phyloP scores from a whole-genome alignment of 177 flowering plant genomes.

The Tripterygium wilfordii region DNA sequence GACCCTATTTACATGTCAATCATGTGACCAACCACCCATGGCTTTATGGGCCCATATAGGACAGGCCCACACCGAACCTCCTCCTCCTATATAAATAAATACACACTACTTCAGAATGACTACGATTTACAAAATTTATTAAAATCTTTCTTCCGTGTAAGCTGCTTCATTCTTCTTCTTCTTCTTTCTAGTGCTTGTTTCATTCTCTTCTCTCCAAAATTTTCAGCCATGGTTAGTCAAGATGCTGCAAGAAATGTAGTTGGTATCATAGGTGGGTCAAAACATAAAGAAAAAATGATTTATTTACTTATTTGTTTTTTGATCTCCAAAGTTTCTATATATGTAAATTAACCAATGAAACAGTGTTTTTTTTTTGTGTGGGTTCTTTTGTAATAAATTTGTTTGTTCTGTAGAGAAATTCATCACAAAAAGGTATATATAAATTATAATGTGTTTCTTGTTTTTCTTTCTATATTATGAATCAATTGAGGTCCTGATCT shows the following conservation, averaged over 20 bases:
- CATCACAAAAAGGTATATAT: too few relatives aligned
- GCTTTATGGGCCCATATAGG: neutral
- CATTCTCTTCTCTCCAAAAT: neutral
- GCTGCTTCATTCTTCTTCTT: neutral
- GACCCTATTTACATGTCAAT: conserved; percentile 41
- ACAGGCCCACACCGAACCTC: neutral
- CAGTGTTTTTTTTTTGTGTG: too few relatives aligned
- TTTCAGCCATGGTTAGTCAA: conserved; percentile 46
- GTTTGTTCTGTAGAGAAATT: too few relatives aligned
- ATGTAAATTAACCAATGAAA: too few relatives aligned
- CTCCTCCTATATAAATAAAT: neutral
- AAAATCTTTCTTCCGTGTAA: neutral
- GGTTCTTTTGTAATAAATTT: neutral
- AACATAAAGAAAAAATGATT: neutral
- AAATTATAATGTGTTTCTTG: too few relatives aligned
- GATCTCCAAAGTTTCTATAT: too few relatives aligned
- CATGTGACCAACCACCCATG: conserved; percentile 22
- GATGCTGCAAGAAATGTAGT: conserved; percentile 39
- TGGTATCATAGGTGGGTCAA: conserved; percentile 25
- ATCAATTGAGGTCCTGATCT: too few relatives aligned
- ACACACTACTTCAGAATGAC: neutral
- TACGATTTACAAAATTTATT: neutral
- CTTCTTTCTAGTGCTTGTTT: conserved; percentile 1
- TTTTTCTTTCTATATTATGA: too few relatives aligned
- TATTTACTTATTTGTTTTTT: neutral